Evolutionary conservation across 805 yeast genomes (phyloP).

Genomic region (Metschnikowia reukaufii): DNA sequence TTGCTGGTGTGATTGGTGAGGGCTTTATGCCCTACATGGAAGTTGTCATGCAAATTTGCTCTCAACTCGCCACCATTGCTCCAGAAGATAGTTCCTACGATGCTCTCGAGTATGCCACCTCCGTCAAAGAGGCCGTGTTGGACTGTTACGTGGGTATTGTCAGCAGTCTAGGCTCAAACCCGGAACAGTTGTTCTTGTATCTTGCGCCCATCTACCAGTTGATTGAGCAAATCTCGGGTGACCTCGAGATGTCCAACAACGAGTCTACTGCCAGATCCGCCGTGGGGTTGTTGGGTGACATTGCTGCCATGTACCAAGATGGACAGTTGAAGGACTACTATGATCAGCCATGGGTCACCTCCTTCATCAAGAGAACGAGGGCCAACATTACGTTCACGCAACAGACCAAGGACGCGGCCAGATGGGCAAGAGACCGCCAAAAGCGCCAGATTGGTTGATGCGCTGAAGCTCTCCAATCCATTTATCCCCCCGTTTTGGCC

Average conservation of each 20-base stretch:
- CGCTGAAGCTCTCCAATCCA: no score
- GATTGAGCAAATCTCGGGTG: conserved; percentile 57
- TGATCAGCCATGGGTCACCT: conserved; percentile 75
- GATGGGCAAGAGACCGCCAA: conserved; percentile 95
- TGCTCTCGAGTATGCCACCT: conserved; percentile 69
- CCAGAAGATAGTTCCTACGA: conserved; percentile 72
- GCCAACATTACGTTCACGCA: conserved; percentile 58
- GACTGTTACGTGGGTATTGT: conserved; percentile 96
- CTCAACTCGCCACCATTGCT: conserved; percentile 58
- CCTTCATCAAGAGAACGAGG: conserved; percentile 72
- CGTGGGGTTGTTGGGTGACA: conserved; percentile 89
- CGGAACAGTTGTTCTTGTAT: conserved; percentile 64
- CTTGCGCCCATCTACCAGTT: conserved; percentile 71
- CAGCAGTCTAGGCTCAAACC: conserved; percentile 76
- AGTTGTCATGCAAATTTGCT: conserved; percentile 77
- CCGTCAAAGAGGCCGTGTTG: conserved; percentile 81
- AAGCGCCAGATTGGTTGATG: conserved; percentile 36
- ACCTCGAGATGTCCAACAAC: conserved; percentile 56
- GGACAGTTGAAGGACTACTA: conserved; percentile 72
- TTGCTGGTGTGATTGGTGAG: conserved; percentile 83
- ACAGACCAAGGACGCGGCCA: conserved; percentile 84
- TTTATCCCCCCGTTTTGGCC: no score
- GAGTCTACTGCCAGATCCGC: conserved; percentile 80
- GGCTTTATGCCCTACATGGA: conserved; percentile 74
- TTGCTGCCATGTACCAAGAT: conserved; percentile 80